Evolutionary conservation across 1,139 yeast genomes (phyloP).

Genomic region (Protomyces lactucae-debilis): DNA sequence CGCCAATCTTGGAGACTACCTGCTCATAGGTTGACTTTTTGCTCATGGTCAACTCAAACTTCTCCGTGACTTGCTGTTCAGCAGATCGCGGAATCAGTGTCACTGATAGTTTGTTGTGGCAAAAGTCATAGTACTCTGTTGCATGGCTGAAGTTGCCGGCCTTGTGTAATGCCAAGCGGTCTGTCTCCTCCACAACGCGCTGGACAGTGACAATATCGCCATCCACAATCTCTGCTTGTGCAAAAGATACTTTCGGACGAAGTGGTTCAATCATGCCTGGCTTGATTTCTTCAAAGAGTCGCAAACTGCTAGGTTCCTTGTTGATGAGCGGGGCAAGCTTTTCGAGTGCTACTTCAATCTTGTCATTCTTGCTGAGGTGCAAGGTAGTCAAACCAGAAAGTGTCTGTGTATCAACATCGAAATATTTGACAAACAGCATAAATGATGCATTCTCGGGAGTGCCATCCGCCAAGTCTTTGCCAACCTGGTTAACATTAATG

Average conservation of each 20-base stretch:
- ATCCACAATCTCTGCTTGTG: slow-evolving; percentile 60
- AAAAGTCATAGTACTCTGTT: slow-evolving; percentile 55
- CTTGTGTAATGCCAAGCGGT: slow-evolving; percentile 27
- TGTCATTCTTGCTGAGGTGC: slow-evolving; percentile 51
- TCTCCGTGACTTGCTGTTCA: slow-evolving; percentile 37
- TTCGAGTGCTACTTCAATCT: slow-evolving; percentile 47
- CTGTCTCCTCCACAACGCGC: slow-evolving; percentile 35
- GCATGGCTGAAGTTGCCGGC: slow-evolving; percentile 40
- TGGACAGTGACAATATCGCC: slow-evolving; percentile 78
- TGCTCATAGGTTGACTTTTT: slow-evolving; percentile 55
- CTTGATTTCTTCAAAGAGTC: slow-evolving; percentile 65
- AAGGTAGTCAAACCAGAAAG: slow-evolving; percentile 61
- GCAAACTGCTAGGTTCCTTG: slow-evolving; percentile 43
- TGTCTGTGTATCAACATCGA: slow-evolving; percentile 54
- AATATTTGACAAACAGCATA: slow-evolving; percentile 62
- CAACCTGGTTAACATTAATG: slow-evolving; percentile 16
- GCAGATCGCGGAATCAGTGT: slow-evolving; percentile 49
- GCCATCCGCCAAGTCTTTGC: slow-evolving; percentile 13
- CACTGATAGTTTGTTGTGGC: slow-evolving; percentile 64
- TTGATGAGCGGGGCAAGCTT: slow-evolving; percentile 49
- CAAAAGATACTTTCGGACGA: slow-evolving; percentile 47
- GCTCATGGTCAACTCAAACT: slow-evolving; percentile 67
- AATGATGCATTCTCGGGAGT: slow-evolving; percentile 33
- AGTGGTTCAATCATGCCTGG: slow-evolving; percentile 57
- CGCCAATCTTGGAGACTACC: slow-evolving; percentile 57